A percentile compares a stretch with the other conserved stretches of the same genome.
phyloP scores from a whole-genome alignment of 2,329 filamentous ascomycete genomes.

The Esteya vermicola region DNA sequence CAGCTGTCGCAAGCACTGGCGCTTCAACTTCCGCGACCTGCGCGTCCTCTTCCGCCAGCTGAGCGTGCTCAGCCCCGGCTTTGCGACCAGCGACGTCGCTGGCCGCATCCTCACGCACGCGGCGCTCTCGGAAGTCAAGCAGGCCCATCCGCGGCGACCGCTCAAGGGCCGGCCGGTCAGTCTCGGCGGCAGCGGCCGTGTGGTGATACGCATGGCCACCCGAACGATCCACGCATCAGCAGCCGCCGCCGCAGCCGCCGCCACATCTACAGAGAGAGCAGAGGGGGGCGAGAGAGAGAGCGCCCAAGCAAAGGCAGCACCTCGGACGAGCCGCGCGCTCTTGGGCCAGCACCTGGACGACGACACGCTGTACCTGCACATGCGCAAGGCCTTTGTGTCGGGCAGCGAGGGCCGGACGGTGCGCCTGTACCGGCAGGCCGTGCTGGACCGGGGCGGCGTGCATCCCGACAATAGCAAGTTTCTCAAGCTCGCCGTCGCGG shows the following conservation, averaged over 20 bases:
- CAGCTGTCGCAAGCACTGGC: conserved; percentile 23
- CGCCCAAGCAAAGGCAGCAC: conserved; percentile 9
- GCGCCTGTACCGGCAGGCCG: conserved; percentile 23
- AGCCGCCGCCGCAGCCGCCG: neutral
- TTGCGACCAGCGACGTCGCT: conserved; percentile 21
- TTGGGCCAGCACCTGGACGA: conserved; percentile 16
- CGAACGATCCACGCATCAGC: neutral
- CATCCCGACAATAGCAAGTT: conserved; percentile 25
- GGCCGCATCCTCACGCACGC: conserved; percentile 22
- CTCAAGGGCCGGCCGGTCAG: conserved; percentile 6
- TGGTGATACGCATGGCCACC: neutral
- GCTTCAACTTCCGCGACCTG: conserved; percentile 21
- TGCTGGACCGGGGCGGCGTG: conserved; percentile 17
- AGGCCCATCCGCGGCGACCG: conserved; percentile 5
- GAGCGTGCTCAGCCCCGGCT: conserved; percentile 16
- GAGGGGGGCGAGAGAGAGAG: too few relatives aligned
- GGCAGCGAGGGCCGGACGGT: conserved; percentile 19
- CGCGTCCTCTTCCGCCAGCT: conserved; percentile 20
- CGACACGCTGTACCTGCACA: conserved; percentile 21
- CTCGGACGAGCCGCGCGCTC: conserved; percentile 9
- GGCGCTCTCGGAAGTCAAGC: conserved; percentile 17
- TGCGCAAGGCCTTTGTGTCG: conserved; percentile 24
- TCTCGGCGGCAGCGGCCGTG: neutral
- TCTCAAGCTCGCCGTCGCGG: conserved; percentile 32
- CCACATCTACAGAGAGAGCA: conserved; percentile 2